Base-by-base conservation (phyloP, 2,329 filamentous ascomycete genomes). In the Thermothelomyces thermophilus region DNA sequence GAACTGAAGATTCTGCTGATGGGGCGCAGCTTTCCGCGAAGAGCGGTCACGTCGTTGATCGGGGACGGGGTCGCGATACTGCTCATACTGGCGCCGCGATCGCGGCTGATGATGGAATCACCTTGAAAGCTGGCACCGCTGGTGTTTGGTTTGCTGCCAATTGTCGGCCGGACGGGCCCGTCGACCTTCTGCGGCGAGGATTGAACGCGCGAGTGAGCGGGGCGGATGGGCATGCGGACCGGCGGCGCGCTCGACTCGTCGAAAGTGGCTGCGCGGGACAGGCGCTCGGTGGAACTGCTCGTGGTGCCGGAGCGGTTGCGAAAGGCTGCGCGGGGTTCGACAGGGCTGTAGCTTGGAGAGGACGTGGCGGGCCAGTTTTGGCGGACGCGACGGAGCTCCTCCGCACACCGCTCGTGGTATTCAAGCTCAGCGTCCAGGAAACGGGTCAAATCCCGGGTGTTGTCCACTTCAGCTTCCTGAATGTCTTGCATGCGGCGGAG, bases 401-500 rank as follows among this genome's bases (percentile, higher is more conserved):
- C 90, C 47, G 86, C 80, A 65, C 89, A 95, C 53, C 86, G 84
- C 65, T 97, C 91, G 65, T 96, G 87, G 70, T 93, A 96, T 56
- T 86, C 84, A 51, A 97, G 76, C 70, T 97, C 87, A 35, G 88
- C 86, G 54, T 97, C 90, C 45, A 97, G 72, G 66, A 97, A 94
- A 16, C 80, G 73, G 3, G 82, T 83, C 50, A 97, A 73, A 63
- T 95, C 89, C 41, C 79, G 75, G 36, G 95, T 80, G 62, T 84
- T 89, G 56, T 97, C 91, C 37, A 75, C 76, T 68, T 97, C 91
- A 19, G 88, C 80, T 62, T 96, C 90, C 71, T 93, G 91, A 70
- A 97, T 94, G 63, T 97, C 91, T 68, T 94, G 82, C 93, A 97
- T 97, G 48, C 91, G 80, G 52, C 91, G 82, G 60, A 84, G 79